These are phyloP conservation scores for Picea glauca DNA, from an alignment of 75 land plant genomes.

Conservation along the genomic window DNA sequence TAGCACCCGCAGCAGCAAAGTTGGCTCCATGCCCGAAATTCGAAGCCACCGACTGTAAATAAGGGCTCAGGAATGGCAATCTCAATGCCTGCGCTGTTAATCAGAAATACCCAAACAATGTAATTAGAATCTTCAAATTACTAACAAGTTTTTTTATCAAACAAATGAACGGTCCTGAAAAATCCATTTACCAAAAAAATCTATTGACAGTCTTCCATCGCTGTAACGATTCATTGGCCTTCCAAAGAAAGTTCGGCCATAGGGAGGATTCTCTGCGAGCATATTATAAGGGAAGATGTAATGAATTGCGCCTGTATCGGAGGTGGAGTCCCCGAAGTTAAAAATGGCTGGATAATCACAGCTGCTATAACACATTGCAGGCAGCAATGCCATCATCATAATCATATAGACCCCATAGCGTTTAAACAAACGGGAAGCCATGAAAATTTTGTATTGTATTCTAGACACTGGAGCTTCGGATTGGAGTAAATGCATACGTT, in stretches of 20 bases:
- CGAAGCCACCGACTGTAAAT: slow-evolving; percentile 47
- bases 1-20: slow-evolving; percentile 71
- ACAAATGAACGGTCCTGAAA: no score
- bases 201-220: slow-evolving; percentile 19
- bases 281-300: slow-evolving; percentile 9
- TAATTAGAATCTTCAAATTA: no score
- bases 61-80: slow-evolving; percentile 50
- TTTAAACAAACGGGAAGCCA: no score
- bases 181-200: slow-evolving; percentile 7
- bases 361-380: no score
- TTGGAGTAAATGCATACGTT: no score
- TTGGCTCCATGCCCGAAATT: slow-evolving; percentile 67
- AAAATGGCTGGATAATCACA: neutral
- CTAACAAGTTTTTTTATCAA: no score
- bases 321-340: slow-evolving; percentile 22
- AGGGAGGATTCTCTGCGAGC: slow-evolving; percentile 18
- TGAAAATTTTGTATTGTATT: no score
- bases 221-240: slow-evolving; percentile 14
- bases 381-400: no score
- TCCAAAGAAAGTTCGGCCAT: slow-evolving; percentile 23
- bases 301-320: slow-evolving; percentile 20
- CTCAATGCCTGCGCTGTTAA: slow-evolving; percentile 7
- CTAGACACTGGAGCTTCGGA: no score
- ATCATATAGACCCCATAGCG: no score
- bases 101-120: no score